Percentiles rank a stretch among this genome's conserved stretches.
Conservation (phyloP, 192 early-diverging fungal genomes). For the Backusella australiensis region DNA sequence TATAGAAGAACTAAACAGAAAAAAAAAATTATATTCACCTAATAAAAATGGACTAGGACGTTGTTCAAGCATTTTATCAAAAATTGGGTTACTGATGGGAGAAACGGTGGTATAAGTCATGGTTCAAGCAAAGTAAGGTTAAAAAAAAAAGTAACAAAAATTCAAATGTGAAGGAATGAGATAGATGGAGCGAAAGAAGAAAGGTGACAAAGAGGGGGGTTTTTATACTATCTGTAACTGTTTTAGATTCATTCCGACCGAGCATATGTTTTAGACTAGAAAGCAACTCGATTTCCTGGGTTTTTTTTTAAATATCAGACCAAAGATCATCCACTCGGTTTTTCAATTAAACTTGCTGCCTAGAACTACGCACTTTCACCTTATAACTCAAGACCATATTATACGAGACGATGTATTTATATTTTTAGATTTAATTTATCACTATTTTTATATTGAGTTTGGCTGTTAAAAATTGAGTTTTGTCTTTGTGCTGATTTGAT, state of each 20-base stretch:
- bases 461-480: neutral
- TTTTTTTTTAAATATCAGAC: neutral
- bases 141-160: neutral
- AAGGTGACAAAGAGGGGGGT: neutral
- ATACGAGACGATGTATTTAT: neutral
- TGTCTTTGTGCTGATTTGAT: neutral
- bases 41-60: neutral
- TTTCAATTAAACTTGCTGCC: neutral
- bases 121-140: neutral
- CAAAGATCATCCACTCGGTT: neutral
- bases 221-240: constrained; percentile 3
- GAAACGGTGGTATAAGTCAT: neutral
- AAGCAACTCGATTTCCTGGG: neutral
- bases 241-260: constrained; percentile 1
- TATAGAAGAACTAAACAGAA: neutral
- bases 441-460: neutral
- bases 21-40: neutral
- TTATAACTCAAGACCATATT: neutral
- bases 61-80: neutral
- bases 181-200: neutral
- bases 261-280: neutral
- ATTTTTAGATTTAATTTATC: neutral
- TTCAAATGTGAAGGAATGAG: neutral
- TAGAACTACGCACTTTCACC: neutral
- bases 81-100: neutral